These are phyloP conservation scores for Fusarium sp. DNA, from an alignment of 2,329 filamentous ascomycete genomes.

Conservation along the genomic window DNA sequence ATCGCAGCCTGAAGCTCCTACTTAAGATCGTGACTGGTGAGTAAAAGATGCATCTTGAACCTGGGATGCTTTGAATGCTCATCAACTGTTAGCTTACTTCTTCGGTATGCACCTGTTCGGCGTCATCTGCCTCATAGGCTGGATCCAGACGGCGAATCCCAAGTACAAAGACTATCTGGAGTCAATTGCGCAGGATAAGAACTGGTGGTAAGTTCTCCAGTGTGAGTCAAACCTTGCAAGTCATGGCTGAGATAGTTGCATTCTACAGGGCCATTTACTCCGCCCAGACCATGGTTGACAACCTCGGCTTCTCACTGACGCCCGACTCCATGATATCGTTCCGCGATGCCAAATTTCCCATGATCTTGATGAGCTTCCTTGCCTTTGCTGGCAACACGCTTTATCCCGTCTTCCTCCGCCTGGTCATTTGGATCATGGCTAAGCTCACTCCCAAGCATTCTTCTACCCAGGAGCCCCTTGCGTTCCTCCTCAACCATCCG, in stretches of 20 bases:
- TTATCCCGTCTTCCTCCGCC: conserved; percentile 69
- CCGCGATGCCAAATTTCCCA: conserved; percentile 54
- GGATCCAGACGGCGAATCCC: conserved; percentile 56
- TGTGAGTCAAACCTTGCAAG: neutral
- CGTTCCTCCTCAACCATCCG: conserved; percentile 71
- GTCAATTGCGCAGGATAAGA: conserved; percentile 52
- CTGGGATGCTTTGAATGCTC: neutral
- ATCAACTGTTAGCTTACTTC: conserved; percentile 55
- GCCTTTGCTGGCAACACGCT: conserved; percentile 66
- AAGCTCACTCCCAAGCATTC: conserved; percentile 56
- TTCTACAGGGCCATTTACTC: conserved; percentile 59
- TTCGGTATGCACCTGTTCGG: conserved; percentile 61
- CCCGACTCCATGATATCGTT: conserved; percentile 66
- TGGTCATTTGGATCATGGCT: conserved; percentile 68
- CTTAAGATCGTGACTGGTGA: conserved; percentile 58
- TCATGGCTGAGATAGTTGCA: too few species aligned
- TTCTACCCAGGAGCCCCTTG: conserved; percentile 56
- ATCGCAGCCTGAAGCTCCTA: conserved; percentile 61
- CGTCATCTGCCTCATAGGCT: conserved; percentile 59
- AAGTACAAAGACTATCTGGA: conserved; percentile 56
- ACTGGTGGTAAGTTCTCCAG: conserved; percentile 59
- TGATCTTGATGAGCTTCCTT: conserved; percentile 61
- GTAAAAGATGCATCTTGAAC: neutral
- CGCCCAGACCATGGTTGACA: conserved; percentile 62
- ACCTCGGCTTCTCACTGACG: conserved; percentile 66